phyloP scores from a whole-genome alignment of 2,329 filamentous ascomycete species.

The Sphaerulina musiva region DNA sequence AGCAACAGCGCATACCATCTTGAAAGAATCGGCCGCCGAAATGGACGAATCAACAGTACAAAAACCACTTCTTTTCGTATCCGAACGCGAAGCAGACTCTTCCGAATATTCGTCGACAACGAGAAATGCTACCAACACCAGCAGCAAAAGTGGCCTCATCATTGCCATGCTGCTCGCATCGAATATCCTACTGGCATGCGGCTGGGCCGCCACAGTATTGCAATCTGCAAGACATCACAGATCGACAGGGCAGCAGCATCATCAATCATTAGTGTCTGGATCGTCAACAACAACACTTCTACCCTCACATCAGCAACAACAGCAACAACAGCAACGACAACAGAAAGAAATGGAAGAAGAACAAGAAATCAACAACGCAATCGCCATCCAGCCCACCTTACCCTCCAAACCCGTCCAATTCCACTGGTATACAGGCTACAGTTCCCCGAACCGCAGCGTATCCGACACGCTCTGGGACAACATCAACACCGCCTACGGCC shows the following conservation, averaged over 20 bases:
- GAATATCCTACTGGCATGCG: slow-evolving; percentile 3
- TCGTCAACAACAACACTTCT: too few species aligned
- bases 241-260: too few species aligned
- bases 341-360: neutral
- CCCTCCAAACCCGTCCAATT: slow-evolving; percentile 6
- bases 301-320: neutral
- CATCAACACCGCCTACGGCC: slow-evolving; percentile 14
- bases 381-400: neutral
- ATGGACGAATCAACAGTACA: neutral
- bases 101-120: neutral
- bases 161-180: neutral
- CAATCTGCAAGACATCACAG: neutral
- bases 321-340: neutral
- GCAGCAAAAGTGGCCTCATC: neutral
- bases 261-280: too few species aligned
- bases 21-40: too few species aligned
- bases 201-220: slow-evolving; percentile 1
- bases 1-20: too few species aligned
- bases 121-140: neutral
- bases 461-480: slow-evolving; percentile 11
- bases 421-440: slow-evolving; percentile 16
- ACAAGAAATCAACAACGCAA: neutral
- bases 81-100: neutral
- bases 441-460: slow-evolving; percentile 10
- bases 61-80: neutral